phyloP scores from a whole-genome alignment of 495 filamentous ascomycete species.

The Aspergillus taichungensis region DNA sequence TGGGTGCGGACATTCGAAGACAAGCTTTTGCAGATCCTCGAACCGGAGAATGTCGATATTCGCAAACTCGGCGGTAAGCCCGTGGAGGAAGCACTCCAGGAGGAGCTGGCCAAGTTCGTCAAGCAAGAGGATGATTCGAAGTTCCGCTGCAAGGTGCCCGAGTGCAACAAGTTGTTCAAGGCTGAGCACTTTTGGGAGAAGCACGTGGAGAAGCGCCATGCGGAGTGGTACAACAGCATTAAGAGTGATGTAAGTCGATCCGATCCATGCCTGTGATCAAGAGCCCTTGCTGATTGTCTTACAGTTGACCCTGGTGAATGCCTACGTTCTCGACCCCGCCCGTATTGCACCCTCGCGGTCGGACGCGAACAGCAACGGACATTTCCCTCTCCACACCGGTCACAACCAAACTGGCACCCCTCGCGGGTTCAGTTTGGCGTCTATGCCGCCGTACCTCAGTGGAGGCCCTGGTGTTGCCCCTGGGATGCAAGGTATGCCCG shows the following conservation, averaged over 20 bases:
- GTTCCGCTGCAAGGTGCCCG: slow-evolving; percentile 90
- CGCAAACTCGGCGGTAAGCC: slow-evolving; percentile 83
- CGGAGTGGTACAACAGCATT: slow-evolving; percentile 75
- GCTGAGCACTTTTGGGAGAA: slow-evolving; percentile 95
- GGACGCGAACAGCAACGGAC: slow-evolving; percentile 95
- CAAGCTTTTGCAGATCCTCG: slow-evolving; percentile 83
- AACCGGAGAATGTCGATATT: slow-evolving; percentile 79
- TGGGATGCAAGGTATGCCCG: slow-evolving; percentile 22
- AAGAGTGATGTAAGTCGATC: slow-evolving; percentile 64
- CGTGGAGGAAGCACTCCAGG: slow-evolving; percentile 73
- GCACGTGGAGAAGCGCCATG: slow-evolving; percentile 92
- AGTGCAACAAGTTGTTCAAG: slow-evolving; percentile 96
- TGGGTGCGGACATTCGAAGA: slow-evolving; percentile 99
- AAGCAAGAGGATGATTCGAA: slow-evolving; percentile 97
- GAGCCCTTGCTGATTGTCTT: slow-evolving; percentile 7
- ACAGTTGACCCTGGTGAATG: slow-evolving; percentile 80
- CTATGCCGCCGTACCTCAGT: slow-evolving; percentile 47
- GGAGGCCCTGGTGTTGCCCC: slow-evolving; percentile 18
- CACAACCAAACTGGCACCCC: slow-evolving; percentile 76
- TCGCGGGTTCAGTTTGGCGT: slow-evolving; percentile 80
- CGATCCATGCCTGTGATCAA: background rate
- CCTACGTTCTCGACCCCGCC: slow-evolving; percentile 85
- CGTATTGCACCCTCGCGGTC: slow-evolving; percentile 87
- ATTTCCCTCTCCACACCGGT: slow-evolving; percentile 72
- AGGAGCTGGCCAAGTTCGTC: slow-evolving; percentile 78